These are phyloP conservation scores for Spizellomyces punctatus DNA, from an alignment of 192 early-diverging fungal genomes.

Conservation along the genomic window DNA sequence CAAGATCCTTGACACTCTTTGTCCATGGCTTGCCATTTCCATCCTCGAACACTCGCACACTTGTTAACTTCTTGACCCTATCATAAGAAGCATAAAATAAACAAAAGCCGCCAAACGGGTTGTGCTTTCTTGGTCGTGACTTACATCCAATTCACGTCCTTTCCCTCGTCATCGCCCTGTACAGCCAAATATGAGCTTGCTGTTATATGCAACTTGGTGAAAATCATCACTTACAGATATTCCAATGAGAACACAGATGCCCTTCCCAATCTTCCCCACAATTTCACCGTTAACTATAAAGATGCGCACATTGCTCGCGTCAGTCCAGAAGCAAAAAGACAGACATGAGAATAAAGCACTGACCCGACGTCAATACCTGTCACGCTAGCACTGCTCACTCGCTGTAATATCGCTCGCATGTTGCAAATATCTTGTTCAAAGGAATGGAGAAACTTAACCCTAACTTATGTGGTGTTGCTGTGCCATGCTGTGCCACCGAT, in stretches of 20 bases:
- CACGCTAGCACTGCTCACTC: constrained; percentile 65
- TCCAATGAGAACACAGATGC: constrained; percentile 66
- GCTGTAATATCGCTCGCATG: constrained; percentile 71
- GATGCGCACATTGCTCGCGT: no score
- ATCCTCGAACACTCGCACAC: constrained; percentile 77
- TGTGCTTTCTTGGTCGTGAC: not conserved
- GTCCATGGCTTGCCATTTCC: constrained; percentile 73
- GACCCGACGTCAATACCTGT: constrained; percentile 39
- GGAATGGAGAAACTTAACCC: not conserved
- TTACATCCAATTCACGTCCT: constrained; percentile 83
- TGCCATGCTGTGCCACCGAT: not conserved
- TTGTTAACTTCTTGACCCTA: constrained; percentile 76
- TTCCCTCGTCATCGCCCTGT: constrained; percentile 33
- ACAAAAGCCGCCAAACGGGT: not conserved
- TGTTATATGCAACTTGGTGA: no score
- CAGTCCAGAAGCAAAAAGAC: no score
- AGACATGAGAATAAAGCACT: no score
- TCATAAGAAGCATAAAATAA: not conserved
- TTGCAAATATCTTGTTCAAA: no score
- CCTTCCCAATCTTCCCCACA: constrained; percentile 79
- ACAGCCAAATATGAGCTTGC: not conserved
- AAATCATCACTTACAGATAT: constrained; percentile 10
- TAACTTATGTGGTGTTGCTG: not conserved
- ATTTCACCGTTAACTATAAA: constrained; percentile 68
- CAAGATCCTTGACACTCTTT: constrained; percentile 73